Conservation (phyloP, 1,139 yeast genomes). For the Sporopachydermia cereana region DNA sequence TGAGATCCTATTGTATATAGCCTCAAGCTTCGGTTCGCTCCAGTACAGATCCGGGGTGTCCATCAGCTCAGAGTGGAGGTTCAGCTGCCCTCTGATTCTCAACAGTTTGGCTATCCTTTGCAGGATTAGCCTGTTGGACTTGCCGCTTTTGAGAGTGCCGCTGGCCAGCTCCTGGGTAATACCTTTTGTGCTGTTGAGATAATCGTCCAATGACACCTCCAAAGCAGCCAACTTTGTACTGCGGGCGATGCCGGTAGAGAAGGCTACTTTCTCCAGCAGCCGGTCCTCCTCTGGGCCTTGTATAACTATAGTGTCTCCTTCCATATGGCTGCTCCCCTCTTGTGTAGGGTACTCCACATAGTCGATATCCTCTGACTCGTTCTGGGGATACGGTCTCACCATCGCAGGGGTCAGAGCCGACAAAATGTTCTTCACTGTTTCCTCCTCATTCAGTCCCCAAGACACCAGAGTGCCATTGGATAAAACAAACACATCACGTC, state of each 20-base stretch:
- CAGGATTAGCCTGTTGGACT: constrained; percentile 53
- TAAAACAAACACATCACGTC: constrained; percentile 47
- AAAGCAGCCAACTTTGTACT: constrained; percentile 75
- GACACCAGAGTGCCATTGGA: constrained; percentile 70
- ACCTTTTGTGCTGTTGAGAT: constrained; percentile 46
- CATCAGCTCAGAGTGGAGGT: constrained; percentile 76
- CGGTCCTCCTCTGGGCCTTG: constrained; percentile 40
- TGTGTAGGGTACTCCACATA: constrained; percentile 43
- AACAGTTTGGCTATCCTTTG: constrained; percentile 64
- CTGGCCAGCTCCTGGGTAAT: constrained; percentile 56
- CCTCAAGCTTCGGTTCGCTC: constrained; percentile 80
- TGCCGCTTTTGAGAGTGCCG: constrained; percentile 44
- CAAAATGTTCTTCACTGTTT: constrained; percentile 33
- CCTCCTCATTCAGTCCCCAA: constrained; percentile 57
- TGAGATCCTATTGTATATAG: constrained; percentile 59
- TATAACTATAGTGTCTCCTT: constrained; percentile 60
- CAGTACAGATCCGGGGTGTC: constrained; percentile 91
- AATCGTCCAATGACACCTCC: constrained; percentile 60
- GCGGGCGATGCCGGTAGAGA: constrained; percentile 76
- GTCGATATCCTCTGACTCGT: constrained; percentile 83
- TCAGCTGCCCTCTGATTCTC: constrained; percentile 66
- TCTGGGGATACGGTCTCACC: constrained; percentile 33
- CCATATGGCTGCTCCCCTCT: constrained; percentile 26
- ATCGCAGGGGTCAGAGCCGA: constrained; percentile 39
- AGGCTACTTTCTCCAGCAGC: constrained; percentile 72